Evolutionary conservation across 352 stramenopile species (phyloP).

Genomic region (Globisporangium rhizosaccharum): DNA sequence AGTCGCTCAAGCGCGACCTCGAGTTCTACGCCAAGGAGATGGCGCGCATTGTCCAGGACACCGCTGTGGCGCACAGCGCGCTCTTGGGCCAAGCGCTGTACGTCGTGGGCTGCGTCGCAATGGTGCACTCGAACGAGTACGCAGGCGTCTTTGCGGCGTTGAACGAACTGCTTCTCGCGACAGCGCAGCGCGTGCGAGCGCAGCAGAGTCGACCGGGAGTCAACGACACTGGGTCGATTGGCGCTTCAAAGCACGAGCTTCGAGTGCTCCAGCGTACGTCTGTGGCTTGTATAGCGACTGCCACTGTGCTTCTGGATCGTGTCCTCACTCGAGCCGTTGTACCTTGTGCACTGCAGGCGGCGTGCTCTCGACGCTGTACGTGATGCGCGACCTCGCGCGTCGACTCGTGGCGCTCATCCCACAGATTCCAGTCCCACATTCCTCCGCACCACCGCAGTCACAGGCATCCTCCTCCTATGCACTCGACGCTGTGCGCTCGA

Average conservation of each 20-base stretch:
- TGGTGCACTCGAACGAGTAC: slow-evolving; percentile 51
- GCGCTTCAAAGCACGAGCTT: slow-evolving; percentile 7
- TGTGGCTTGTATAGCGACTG: not conserved
- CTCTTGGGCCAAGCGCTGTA: slow-evolving; percentile 41
- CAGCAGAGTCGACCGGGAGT: slow-evolving; percentile 4
- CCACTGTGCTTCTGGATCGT: not conserved
- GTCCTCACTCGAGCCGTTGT: not conserved
- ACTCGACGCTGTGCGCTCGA: slow-evolving; percentile 25
- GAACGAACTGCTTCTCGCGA: slow-evolving; percentile 29
- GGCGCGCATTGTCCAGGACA: slow-evolving; percentile 20
- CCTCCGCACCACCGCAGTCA: not conserved
- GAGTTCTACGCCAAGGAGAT: slow-evolving; percentile 82
- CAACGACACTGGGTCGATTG: not conserved
- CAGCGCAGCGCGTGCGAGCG: slow-evolving; percentile 16
- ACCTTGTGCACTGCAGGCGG: slow-evolving; percentile 14
- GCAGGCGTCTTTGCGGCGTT: slow-evolving; percentile 40
- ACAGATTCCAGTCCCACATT: slow-evolving; percentile 4
- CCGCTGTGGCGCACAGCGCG: slow-evolving; percentile 19
- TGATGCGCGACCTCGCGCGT: slow-evolving; percentile 39
- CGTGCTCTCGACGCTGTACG: slow-evolving; percentile 30
- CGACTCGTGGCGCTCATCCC: slow-evolving; percentile 21
- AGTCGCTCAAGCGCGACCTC: slow-evolving; percentile 55
- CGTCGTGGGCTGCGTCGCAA: slow-evolving; percentile 31
- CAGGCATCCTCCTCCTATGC: slow-evolving; percentile 11
- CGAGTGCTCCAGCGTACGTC: slow-evolving; percentile 30